Percentiles rank a stretch among this genome's conserved stretches.
These are phyloP conservation scores for Candida suzukii DNA, from an alignment of 805 yeast species.

Conservation along the genomic window DNA sequence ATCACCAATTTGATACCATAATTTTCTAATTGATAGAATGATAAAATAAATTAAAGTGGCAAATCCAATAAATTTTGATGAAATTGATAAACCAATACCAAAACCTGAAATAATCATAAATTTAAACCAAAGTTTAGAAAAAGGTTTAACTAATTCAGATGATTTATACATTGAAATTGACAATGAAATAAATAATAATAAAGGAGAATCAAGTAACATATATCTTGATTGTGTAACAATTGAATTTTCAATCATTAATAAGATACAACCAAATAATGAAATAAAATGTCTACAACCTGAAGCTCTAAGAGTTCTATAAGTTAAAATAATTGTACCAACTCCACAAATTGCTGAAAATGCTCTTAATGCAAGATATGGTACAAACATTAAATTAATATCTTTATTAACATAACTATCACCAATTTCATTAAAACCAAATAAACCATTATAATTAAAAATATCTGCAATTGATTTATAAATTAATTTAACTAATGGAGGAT, in stretches of 20 bases:
- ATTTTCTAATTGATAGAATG: conserved; percentile 33
- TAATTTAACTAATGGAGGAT: conserved; percentile 78
- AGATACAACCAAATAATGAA: conserved; percentile 41
- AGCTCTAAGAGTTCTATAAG: conserved; percentile 48
- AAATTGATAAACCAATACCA: conserved; percentile 45
- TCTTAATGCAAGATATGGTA: conserved; percentile 51
- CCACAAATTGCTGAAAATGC: conserved; percentile 51
- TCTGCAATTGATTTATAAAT: conserved; percentile 55
- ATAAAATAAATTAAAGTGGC: conserved; percentile 64
- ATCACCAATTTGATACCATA: conserved; percentile 74
- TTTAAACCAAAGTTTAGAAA: conserved; percentile 45
- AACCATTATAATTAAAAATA: conserved; percentile 54
- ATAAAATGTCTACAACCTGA: conserved; percentile 45
- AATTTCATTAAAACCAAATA: conserved; percentile 49
- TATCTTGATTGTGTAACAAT: conserved; percentile 54
- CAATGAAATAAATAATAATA: conserved; percentile 38
- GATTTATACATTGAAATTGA: conserved; percentile 27
- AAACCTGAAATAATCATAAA: conserved; percentile 41
- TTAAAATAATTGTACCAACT: conserved; percentile 40
- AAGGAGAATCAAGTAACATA: conserved; percentile 38
- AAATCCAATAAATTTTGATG: conserved; percentile 68
- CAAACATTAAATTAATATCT: conserved; percentile 9
- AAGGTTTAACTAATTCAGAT: conserved; percentile 29
- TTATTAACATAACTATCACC: conserved; percentile 25
- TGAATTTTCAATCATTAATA: conserved; percentile 60